Percentiles rank a stretch among this genome's conserved stretches.
These are phyloP conservation scores for Rubia balearica DNA, from an alignment of 305 asterid species.

Conservation along the genomic window DNA sequence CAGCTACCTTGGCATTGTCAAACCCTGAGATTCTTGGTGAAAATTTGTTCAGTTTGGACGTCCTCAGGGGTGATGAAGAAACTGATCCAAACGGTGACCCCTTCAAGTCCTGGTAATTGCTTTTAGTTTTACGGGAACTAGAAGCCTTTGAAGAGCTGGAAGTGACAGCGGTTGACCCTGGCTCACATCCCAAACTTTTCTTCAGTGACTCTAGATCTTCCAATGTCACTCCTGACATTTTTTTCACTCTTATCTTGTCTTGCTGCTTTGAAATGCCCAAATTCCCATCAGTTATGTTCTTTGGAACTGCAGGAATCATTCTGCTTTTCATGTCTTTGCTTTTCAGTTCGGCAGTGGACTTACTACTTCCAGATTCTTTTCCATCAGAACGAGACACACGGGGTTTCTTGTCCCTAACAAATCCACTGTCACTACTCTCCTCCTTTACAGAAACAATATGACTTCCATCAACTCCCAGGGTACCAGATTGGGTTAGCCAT, in stretches of 20 bases:
- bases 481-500: slow-evolving; percentile 28
- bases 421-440: slow-evolving; percentile 41
- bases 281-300: slow-evolving; percentile 23
- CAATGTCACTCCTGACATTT: slow-evolving; percentile 30
- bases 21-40: slow-evolving; percentile 33
- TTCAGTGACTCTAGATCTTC: slow-evolving; percentile 55
- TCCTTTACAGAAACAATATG: slow-evolving; percentile 28
- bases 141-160: slow-evolving; percentile 94
- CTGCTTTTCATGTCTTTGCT: slow-evolving; percentile 27
- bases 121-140: slow-evolving; percentile 52
- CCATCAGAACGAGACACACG: slow-evolving; percentile 43
- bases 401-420: slow-evolving; percentile 44
- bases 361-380: slow-evolving; percentile 33
- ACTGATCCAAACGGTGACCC: slow-evolving; percentile 87
- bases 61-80: slow-evolving; percentile 82
- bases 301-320: slow-evolving; percentile 29
- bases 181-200: slow-evolving; percentile 64
- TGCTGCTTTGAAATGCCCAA: slow-evolving; percentile 36
- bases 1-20: slow-evolving; percentile 30
- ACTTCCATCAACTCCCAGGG: slow-evolving; percentile 30
- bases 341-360: slow-evolving; percentile 27
- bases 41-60: slow-evolving; percentile 27
- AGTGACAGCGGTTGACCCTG: slow-evolving; percentile 55
- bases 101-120: slow-evolving; percentile 38
- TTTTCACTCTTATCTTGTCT: slow-evolving; percentile 34